Evolutionary conservation across 805 yeast genomes (phyloP).

Genomic region (Torulaspora indica): DNA sequence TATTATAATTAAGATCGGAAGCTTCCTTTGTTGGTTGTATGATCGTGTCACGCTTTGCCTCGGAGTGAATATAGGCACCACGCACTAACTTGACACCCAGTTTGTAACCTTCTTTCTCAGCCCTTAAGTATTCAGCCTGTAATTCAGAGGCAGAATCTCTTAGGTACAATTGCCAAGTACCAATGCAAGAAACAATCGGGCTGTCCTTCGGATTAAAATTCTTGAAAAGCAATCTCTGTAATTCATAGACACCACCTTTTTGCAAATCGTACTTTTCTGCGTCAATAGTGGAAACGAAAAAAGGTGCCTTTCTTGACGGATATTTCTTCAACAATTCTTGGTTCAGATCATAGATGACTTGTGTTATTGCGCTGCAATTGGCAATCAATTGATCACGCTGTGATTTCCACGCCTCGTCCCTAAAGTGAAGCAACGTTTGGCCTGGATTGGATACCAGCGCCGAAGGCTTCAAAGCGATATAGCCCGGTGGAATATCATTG

Average conservation of each 20-base stretch:
- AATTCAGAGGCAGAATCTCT: constrained; percentile 63
- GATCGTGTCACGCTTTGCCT: constrained; percentile 59
- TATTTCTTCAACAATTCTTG: constrained; percentile 43
- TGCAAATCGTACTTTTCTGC: constrained; percentile 89
- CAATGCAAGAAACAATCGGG: constrained; percentile 64
- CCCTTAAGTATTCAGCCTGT: constrained; percentile 58
- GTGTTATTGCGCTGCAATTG: constrained; percentile 62
- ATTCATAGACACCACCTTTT: constrained; percentile 76
- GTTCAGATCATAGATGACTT: constrained; percentile 52
- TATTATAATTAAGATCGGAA: constrained; percentile 74
- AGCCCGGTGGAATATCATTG: constrained; percentile 80
- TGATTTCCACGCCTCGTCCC: constrained; percentile 49
- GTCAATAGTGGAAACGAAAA: constrained; percentile 75
- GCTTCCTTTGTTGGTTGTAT: constrained; percentile 72
- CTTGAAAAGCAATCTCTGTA: constrained; percentile 75
- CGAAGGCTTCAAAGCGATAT: constrained; percentile 89
- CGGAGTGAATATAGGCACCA: constrained; percentile 94
- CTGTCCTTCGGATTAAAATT: constrained; percentile 59
- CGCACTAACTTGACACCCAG: constrained; percentile 86
- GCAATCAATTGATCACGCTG: constrained; percentile 54
- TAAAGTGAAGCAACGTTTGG: constrained; percentile 58
- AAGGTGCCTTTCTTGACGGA: constrained; percentile 66
- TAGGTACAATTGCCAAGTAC: constrained; percentile 90
- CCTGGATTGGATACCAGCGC: constrained; percentile 80
- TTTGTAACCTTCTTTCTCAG: constrained; percentile 56